Base-by-base conservation (phyloP, 768 basidiomycete genomes). In the Paxillus rubicundulus region DNA sequence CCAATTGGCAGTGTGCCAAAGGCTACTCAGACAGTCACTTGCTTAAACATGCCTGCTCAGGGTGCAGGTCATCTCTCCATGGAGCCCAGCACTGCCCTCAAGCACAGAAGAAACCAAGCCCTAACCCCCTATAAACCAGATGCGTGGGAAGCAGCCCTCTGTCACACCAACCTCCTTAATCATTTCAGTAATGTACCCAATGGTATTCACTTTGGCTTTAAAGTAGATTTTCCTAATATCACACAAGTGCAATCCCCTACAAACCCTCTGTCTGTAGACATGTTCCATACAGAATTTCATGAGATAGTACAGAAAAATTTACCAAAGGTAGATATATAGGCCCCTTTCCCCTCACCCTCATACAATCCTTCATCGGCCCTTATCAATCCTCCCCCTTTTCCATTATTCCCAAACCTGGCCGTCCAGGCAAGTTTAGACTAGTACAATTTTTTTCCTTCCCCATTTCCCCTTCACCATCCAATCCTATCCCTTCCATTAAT, bases 391-490 rank as follows among this genome's bases (percentile, higher is more conserved):
- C 62, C 14, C 62, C 57, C 3, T 38, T 61, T 3, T 58, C 56
- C 28, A 53, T 63, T 14, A 58, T 57, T n/a, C 62, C 60, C 2
- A 64, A 64, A 42, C 52, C 60, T 4, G 56, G 52, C 2, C 28
- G 42, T 3, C 54, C 50, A 2, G 55, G 52, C 17, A 55, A 57
- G n/a, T 56, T 44, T n/a, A 50, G 60, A 3, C 37, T 56, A 24
- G 38, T 61, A 2, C 58, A 64, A 46, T 61, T 61, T 36, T 58
- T 50, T 20, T 64, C 60, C 20, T 64, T 59, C 36, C 56, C 44
- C 8, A 3, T 16, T 8, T 9, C 12, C 14, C 38, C 40, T 13
- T 18, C 34, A 5, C 14, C 18, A 28, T 12, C 28, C 16, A 39
- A 28, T 24, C 45, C 45, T 6, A 9, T 12, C 5, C 33, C 33